phyloP scores from a whole-genome alignment of 2,329 filamentous ascomycete species.

The Dothistroma pini region DNA sequence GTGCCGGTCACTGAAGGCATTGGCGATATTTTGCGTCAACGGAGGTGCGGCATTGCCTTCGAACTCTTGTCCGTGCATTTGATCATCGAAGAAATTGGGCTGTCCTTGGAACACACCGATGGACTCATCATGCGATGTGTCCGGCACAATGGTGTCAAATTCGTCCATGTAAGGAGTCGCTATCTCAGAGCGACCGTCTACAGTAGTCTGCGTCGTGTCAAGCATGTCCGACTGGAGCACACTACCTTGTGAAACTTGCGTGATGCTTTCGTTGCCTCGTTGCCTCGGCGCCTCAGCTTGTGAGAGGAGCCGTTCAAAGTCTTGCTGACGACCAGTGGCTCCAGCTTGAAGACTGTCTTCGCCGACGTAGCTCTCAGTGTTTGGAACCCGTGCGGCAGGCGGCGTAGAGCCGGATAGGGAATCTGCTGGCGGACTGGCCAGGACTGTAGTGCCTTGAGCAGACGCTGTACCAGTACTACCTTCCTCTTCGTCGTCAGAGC shows the following conservation, averaged over 20 bases:
- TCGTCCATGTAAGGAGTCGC: conserved; percentile 4
- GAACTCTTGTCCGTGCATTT: conserved; percentile 7
- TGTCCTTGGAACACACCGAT: conserved; percentile 5
- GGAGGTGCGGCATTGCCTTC: background rate
- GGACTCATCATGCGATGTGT: conserved; percentile 6
- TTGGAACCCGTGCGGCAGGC: too few species aligned
- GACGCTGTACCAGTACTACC: background rate
- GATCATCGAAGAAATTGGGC: conserved; percentile 13
- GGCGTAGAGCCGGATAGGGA: background rate
- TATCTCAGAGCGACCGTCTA: conserved; percentile 6
- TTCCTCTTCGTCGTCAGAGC: conserved; percentile 25
- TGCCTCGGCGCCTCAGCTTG: background rate
- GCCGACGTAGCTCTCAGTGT: background rate
- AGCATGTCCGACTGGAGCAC: conserved; percentile 11
- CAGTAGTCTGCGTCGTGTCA: conserved; percentile 9
- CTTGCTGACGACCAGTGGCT: background rate
- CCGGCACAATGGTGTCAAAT: conserved; percentile 5
- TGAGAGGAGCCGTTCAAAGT: background rate
- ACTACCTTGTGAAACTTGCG: conserved; percentile 8
- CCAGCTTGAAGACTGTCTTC: background rate
- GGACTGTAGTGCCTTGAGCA: background rate
- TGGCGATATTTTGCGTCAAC: background rate
- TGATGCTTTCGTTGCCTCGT: background rate
- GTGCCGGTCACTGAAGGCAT: conserved; percentile 5
- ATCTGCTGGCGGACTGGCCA: background rate